phyloP scores from a whole-genome alignment of 768 basidiomycete genomes.

The Amanita fuliginea region DNA sequence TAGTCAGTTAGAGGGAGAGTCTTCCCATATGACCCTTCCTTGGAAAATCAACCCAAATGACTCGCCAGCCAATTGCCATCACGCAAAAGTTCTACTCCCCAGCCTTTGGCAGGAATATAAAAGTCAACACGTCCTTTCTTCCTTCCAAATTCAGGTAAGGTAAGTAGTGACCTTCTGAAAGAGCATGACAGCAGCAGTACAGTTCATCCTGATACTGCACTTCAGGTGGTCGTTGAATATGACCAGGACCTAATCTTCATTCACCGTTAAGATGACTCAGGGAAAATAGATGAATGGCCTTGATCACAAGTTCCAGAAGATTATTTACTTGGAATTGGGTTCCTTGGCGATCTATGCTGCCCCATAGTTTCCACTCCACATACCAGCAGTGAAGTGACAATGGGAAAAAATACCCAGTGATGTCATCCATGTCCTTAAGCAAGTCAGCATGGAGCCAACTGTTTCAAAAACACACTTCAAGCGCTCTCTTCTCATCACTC shows the following conservation, averaged over 20 bases:
- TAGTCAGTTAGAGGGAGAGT: too few relatives aligned
- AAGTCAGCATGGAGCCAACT: constrained; percentile 1
- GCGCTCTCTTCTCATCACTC: neutral
- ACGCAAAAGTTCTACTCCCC: constrained; percentile 3
- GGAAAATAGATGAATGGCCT: neutral
- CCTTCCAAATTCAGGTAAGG: neutral
- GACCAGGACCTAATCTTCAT: constrained; percentile 2
- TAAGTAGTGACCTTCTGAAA: constrained; percentile 1
- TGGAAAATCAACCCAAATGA: constrained; percentile 1
- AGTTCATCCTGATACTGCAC: constrained; percentile 1
- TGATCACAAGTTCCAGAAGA: too few relatives aligned
- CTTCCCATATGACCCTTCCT: too few relatives aligned
- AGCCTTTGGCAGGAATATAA: too few relatives aligned
- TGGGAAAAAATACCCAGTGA: constrained; percentile 2
- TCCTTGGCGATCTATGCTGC: too few relatives aligned
- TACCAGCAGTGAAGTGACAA: constrained; percentile 1
- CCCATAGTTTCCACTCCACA: constrained; percentile 1
- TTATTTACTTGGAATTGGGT: too few relatives aligned
- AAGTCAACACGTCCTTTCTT: constrained; percentile 1
- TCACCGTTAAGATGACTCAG: neutral
- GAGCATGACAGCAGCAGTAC: too few relatives aligned
- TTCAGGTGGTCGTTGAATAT: constrained; percentile 1
- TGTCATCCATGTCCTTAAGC: too few relatives aligned
- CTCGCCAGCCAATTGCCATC: neutral
- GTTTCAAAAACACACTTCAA: neutral